Evolutionary conservation across 1,284 basidiomycete species (phyloP), one percentile per base, ranked within the genome.

Genomic region (Schizophyllum amplum): DNA sequence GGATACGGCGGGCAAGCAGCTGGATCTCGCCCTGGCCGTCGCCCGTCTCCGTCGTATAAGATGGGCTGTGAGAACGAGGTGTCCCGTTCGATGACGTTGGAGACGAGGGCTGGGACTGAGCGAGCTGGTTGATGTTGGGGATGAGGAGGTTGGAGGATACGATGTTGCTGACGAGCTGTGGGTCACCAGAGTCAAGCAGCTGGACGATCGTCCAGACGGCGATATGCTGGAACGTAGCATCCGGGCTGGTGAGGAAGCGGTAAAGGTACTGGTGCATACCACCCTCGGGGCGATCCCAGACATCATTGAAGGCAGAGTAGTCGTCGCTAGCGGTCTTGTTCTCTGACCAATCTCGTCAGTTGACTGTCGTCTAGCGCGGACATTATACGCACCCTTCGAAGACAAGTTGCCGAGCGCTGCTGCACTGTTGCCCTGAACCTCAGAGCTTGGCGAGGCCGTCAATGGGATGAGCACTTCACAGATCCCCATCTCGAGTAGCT

Each of bases 201-300:
- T 99, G 96, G 11, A 98, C 95, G 61, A 98, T 95, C 0, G 96
- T 98, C 94, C 94, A 98, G 48, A 99, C 95, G 25, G 97, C 97
- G 65, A 99, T 99, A 71, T 99, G 97, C 72, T 98, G 96, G 87
- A 99, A 99, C 0, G 97, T 99, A n/a, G 93, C 91, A 70, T 99
- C 97, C 17, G 91, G 78, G 66, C 90, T 94, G 56, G 88, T 93
- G 62, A 99, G 75, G 86, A 99, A 99, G 52, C 93, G 86, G 67
- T 94, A 89, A 49, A 99, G 79, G 72, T 99, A 99, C 61, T 85
- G 86, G 69, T 98, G 95, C 77, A 99, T 87, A 47, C 97, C 97
- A 24, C 95, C 97, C 59, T 97, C 94, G 4, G 97, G 97, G 71
- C 94, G 90, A 66, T 94, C 91, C 97, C 97, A 99, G 4, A 98